Conservation (phyloP, 371 early-diverging fungal genomes). For the Rhizopus microsporus region DNA sequence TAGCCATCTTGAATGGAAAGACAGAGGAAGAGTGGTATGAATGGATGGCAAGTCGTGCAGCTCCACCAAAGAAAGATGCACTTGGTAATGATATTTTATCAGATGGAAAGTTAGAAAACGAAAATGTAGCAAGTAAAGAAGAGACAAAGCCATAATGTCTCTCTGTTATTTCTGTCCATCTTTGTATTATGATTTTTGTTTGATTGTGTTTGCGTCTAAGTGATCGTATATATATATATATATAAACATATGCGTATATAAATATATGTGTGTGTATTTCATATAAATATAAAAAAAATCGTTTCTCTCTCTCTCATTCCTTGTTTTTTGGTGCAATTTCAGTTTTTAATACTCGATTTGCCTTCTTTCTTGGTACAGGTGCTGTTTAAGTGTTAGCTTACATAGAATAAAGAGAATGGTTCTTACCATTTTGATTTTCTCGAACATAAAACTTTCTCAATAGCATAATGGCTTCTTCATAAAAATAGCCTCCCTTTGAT, state of each 20-base stretch:
- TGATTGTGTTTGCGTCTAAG: not conserved
- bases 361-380: constrained; percentile 86
- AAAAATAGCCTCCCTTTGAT: constrained; percentile 70
- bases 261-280: too few relatives aligned
- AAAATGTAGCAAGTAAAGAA: too few relatives aligned
- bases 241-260: too few relatives aligned
- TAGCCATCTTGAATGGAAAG: constrained; percentile 80
- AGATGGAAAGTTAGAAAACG: too few relatives aligned
- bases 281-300: not conserved
- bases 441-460: constrained; percentile 89
- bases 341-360: constrained; percentile 75
- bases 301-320: not conserved
- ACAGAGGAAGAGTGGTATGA: constrained; percentile 72
- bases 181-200: not conserved
- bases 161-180: not conserved
- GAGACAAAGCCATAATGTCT: not conserved
- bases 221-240: too few relatives aligned
- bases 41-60: constrained; percentile 37
- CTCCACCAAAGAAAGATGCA: constrained; percentile 29
- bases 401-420: not conserved
- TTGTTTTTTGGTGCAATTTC: constrained; percentile 30
- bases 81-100: constrained; percentile 26
- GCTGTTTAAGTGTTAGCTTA: constrained; percentile 48
- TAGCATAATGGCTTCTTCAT: constrained; percentile 84
- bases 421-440: constrained; percentile 83